Base-by-base conservation (phyloP, 2,329 filamentous ascomycete genomes). In the Gremmenia infestans region DNA sequence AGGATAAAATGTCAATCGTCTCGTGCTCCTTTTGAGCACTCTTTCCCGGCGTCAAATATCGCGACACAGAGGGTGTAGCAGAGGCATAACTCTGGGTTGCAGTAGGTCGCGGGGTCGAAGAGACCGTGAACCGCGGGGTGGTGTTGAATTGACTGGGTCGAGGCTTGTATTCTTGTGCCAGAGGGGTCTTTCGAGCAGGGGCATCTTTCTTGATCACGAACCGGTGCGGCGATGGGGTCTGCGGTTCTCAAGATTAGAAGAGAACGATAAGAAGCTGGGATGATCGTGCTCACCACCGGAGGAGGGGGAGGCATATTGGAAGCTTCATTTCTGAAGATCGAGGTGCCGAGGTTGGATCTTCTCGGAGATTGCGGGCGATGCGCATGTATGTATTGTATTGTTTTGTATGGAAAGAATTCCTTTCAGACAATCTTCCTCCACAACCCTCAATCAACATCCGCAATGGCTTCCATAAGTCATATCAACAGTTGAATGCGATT, bases 151-250 rank as follows among this genome's bases (percentile, higher is more conserved):
- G 68, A 54, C 59, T 60, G 43, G 60, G 54, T 36, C 51, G 58
- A 37, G 60, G 60, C n/a, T 61, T 60, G 42, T 63, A 53, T 50
- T 64, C 57, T 55, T 62, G 63, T 7, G 60, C 52, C 36, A 64
- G 52, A 3, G 63, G 62, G 5, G 64, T 58, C 43, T 59, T 60
- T 42, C 58, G 57, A 6, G 54, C 50, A 23, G 55, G 51, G 39
- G 60, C 50, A 49, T 63, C 58, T 45, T 66, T 67, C 46, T 69
- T 66, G 47, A 71, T 65, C 51, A 72, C 58, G 58, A 72, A 73
- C 37, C 71, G 65, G 60, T 71, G 70, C 0, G 71, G 71, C 8
- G 70, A 72, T 8, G 71, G 71, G 36, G 71, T 73, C 71, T 73
- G 35, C 17, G 15, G 28, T 54, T 22, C 49, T 45, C 17, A 25